phyloP scores from a whole-genome alignment of 2,329 filamentous ascomycete genomes.

The Colletotrichum incanum region DNA sequence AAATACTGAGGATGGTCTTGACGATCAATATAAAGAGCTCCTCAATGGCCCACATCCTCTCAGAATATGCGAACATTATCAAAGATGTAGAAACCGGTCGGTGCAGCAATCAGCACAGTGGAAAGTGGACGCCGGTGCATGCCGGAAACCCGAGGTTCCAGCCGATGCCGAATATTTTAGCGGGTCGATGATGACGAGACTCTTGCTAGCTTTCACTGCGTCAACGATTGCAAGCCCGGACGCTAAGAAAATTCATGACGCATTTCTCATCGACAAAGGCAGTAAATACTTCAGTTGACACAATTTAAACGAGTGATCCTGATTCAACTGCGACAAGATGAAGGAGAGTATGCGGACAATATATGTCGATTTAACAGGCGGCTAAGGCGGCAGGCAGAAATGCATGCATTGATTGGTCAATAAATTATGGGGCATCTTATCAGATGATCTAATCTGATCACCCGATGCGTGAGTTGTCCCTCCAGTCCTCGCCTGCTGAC shows the following conservation, averaged over 20 bases:
- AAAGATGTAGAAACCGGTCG: too few relatives aligned
- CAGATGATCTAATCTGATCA: slow-evolving; percentile 44
- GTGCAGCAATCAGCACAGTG: neutral
- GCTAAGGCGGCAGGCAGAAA: slow-evolving; percentile 13
- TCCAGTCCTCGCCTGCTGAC: slow-evolving; percentile 26
- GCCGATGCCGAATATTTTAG: slow-evolving; percentile 12
- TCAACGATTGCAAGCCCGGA: neutral
- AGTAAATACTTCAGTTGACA: neutral
- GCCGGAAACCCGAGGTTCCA: neutral
- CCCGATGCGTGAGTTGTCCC: neutral
- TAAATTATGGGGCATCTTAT: slow-evolving; percentile 31
- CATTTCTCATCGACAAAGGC: neutral
- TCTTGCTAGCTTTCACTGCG: neutral
- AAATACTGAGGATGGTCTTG: neutral
- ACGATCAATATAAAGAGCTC: too few relatives aligned
- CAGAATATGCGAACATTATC: neutral
- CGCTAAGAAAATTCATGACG: too few relatives aligned
- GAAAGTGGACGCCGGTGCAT: neutral
- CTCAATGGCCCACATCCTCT: neutral
- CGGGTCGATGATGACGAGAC: slow-evolving; percentile 13
- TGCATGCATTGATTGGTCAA: slow-evolving; percentile 14
- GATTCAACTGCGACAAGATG: neutral
- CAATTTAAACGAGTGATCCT: neutral
- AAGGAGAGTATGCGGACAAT: neutral
- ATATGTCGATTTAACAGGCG: slow-evolving; percentile 16